Evolutionary conservation across 2,329 filamentous ascomycete genomes (phyloP), one percentile per base, ranked within the genome.

Genomic region (Colletotrichum destructivum): DNA sequence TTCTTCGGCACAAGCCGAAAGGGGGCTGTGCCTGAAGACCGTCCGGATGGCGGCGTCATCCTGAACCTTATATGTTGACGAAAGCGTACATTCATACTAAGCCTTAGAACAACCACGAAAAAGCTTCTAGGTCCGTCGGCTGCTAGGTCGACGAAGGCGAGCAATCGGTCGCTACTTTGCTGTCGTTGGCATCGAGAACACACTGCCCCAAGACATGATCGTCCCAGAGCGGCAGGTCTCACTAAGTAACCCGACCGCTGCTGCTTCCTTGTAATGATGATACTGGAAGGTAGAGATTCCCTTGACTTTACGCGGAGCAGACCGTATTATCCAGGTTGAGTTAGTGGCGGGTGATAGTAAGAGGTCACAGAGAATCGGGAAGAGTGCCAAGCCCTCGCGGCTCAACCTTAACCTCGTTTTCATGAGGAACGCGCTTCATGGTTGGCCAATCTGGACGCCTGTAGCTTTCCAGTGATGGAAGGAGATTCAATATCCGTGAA

Each of bases 1-100:
- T 60, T 69, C 47, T 35, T 64, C 54, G 66, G 54, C 9, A 49
- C 49, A n/a, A 69, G 44, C 66, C 69, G 47, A 38, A 38, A 38
- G n/a, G 40, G 40, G 59, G 54, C 47, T 54, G 42, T 69, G 66
- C 60, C 8, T 64, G 55, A 23, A 49, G 40, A 72, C 57, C 26
- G 18, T 54, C 54, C 49, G 46, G 31, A 51, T 35, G 57, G 57
- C 42, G 46, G 47, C 62, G 18, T 16, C 8, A 52, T 21, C 31
- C n/a, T 12, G 9, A 56, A 61, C 23, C 49, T 15, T 47, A n/a
- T 21, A 23, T 23, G 12, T 49, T 4, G 65, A 69, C 60, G 69
- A 35, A 64, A 63, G 40, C 66, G 47, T 60, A 54, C 18, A 21
- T 49, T 38, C 47, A 54, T 26, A 38, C 40, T 23, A 31, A 52